These are phyloP conservation scores for Alternaria gansuensis DNA, from an alignment of 2,329 filamentous ascomycete genomes.

Conservation along the genomic window DNA sequence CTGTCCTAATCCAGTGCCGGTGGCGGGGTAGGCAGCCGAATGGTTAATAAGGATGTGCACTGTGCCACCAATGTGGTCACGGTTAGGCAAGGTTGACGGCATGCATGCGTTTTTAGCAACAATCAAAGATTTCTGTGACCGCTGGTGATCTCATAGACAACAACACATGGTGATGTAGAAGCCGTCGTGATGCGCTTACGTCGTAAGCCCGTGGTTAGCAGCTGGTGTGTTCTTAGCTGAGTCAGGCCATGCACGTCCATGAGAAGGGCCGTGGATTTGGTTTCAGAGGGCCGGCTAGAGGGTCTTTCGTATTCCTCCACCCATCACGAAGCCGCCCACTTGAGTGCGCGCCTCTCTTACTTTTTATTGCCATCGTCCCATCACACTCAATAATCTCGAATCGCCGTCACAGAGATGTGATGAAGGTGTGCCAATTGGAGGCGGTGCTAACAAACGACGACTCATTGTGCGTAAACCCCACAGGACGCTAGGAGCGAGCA, in stretches of 20 bases:
- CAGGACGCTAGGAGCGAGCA: conserved; percentile 13
- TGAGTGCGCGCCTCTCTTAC: conserved; percentile 38
- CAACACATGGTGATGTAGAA: conserved; percentile 13
- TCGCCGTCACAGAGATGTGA: conserved; percentile 28
- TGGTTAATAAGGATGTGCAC: conserved; percentile 16
- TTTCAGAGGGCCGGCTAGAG: conserved; percentile 28
- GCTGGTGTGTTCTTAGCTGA: conserved; percentile 18
- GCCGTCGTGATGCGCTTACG: conserved; percentile 10
- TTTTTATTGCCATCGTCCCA: conserved; percentile 27
- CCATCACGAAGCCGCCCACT: conserved; percentile 25
- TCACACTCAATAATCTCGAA: conserved; percentile 26
- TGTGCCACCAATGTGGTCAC: conserved; percentile 21
- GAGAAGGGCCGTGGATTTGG: conserved; percentile 21
- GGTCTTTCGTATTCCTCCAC: conserved; percentile 21
- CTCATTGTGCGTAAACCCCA: conserved; percentile 22
- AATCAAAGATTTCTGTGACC: conserved; percentile 5
- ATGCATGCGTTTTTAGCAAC: conserved; percentile 24
- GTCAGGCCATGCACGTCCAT: conserved; percentile 24
- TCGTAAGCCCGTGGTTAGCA: conserved; percentile 20
- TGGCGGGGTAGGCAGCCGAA: conserved; percentile 17
- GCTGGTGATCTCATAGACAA: conserved; percentile 11
- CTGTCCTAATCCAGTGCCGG: conserved; percentile 9
- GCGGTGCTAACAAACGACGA: conserved; percentile 20
- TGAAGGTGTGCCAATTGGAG: conserved; percentile 28
- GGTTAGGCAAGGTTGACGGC: conserved; percentile 11